Base-by-base conservation (phyloP, 2,329 filamentous ascomycete genomes). In the Gnomoniopsis smithogilvyi region DNA sequence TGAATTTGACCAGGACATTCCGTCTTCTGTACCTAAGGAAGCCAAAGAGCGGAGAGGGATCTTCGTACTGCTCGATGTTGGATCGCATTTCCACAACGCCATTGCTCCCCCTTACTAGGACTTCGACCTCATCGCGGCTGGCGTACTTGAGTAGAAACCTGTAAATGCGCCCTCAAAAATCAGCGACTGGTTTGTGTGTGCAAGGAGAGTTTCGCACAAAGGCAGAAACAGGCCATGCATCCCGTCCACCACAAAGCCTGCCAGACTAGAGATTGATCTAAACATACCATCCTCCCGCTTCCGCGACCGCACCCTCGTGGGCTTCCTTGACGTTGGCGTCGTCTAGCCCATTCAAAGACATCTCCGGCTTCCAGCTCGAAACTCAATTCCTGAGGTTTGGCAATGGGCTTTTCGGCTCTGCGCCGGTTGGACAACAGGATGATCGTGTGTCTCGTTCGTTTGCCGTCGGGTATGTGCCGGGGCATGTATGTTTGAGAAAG, bases 291-390 rank as follows among this genome's bases (percentile, higher is more conserved):
- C 92, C 93, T 78, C 92, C 93, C 60, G 91, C 86, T 76, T 98
- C 95, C 61, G 84, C 84, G 67, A 88, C 80, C 58, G 91, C 90
- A 67, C 85, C 80, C 71, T 93, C 89, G 76, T 96, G 88, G 69
- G 93, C 92, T 77, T 96, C 91, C 76, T 87, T 85, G 76, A 99
- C 84, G 71, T 86, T 84, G 67, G 83, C 79, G 77, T 86, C 84
- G 78, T 97, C 93, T 76, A 98, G 82, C 65, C 95, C 95, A 86
- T 96, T 96, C 76, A 98, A 82, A 80, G 94, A 97, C 94, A 98
- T 98, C 66, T 73, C 72, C 66, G 62, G 51, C 26, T 64, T 60
- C 41, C 50, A 34, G 45, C 26, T 55, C 34, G 47, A 53, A 4
- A 19, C 1, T 47, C 45, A 47, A 24, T 47, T 24, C 12, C 45